Percentiles rank a stretch among this genome's conserved stretches.
Evolutionary conservation across 1,284 basidiomycete species (phyloP).

Genomic region (Ceratorhiza oryzae-sativae): DNA sequence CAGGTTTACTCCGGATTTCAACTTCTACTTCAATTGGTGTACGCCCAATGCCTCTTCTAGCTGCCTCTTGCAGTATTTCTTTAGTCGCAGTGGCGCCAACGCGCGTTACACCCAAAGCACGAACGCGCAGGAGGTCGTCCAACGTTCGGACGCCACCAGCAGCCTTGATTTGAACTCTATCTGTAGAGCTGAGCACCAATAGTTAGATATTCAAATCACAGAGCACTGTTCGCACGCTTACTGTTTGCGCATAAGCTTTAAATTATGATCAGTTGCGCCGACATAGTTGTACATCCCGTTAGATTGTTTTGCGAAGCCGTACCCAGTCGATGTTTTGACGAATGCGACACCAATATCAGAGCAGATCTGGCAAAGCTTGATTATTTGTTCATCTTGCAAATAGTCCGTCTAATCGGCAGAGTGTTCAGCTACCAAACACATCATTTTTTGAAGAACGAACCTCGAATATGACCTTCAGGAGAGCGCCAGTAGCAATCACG

Average conservation of each 20-base stretch:
- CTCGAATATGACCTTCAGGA: conserved; percentile 46
- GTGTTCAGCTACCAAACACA: background rate
- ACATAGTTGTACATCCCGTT: conserved; percentile 44
- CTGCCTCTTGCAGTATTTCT: conserved; percentile 44
- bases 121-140: conserved; percentile 44
- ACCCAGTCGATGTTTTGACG: conserved; percentile 45
- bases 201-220: background rate
- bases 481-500: conserved; percentile 41
- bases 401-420: conserved; percentile 41
- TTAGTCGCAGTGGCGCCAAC: conserved; percentile 45
- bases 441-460: conserved; percentile 4
- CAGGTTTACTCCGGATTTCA: conserved; percentile 4
- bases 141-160: conserved; percentile 44
- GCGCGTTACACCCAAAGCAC: conserved; percentile 44
- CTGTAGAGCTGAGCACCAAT: background rate
- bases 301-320: conserved; percentile 43
- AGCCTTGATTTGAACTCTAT: conserved; percentile 44
- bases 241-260: conserved; percentile 45
- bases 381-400: conserved; percentile 43
- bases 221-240: background rate
- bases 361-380: conserved; percentile 45
- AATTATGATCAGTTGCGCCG: conserved; percentile 44
- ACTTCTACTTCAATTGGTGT: conserved; percentile 39
- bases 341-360: conserved; percentile 44
- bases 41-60: conserved; percentile 42